phyloP scores from a whole-genome alignment of 495 filamentous ascomycete species.

The Pseudotulostoma volvatum region DNA sequence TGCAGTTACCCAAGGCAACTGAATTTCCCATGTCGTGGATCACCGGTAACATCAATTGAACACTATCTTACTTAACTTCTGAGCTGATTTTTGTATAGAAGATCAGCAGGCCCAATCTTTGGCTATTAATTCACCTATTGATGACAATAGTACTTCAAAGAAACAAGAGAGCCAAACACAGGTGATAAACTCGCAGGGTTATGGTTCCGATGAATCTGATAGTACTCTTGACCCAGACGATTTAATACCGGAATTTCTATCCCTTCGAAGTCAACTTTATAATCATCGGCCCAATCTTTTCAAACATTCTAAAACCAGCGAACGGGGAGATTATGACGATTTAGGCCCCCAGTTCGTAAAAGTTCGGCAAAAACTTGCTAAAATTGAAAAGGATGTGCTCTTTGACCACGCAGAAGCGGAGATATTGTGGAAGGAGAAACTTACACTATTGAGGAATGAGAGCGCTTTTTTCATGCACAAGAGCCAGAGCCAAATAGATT shows the following conservation, averaged over 20 bases:
- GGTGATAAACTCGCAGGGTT: conserved; percentile 7
- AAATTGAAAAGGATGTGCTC: conserved; percentile 68
- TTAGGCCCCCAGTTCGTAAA: conserved; percentile 39
- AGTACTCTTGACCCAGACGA: conserved; percentile 52
- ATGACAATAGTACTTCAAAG: conserved; percentile 13
- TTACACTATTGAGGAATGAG: conserved; percentile 48
- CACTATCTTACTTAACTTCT: conserved; percentile 7
- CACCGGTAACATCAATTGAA: conserved; percentile 17
- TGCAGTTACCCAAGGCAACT: conserved; percentile 18
- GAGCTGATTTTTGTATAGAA: conserved; percentile 5
- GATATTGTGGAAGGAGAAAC: conserved; percentile 49
- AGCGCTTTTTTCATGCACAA: conserved; percentile 22
- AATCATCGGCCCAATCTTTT: conserved; percentile 48
- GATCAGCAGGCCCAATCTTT: conserved; percentile 17
- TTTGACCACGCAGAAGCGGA: conserved; percentile 71
- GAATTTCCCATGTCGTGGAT: conserved; percentile 29
- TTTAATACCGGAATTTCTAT: conserved; percentile 58
- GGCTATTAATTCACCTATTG: conserved; percentile 9
- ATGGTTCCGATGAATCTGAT: conserved; percentile 28
- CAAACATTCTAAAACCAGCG: conserved; percentile 16
- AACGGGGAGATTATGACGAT: conserved; percentile 10
- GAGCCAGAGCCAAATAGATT: conserved; percentile 13
- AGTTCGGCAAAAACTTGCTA: conserved; percentile 51
- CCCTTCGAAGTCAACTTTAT: conserved; percentile 54
- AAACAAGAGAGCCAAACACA: conserved; percentile 17